Conservation (phyloP, 164 flowering plant genomes). For the Pachysandra terminalis region DNA sequence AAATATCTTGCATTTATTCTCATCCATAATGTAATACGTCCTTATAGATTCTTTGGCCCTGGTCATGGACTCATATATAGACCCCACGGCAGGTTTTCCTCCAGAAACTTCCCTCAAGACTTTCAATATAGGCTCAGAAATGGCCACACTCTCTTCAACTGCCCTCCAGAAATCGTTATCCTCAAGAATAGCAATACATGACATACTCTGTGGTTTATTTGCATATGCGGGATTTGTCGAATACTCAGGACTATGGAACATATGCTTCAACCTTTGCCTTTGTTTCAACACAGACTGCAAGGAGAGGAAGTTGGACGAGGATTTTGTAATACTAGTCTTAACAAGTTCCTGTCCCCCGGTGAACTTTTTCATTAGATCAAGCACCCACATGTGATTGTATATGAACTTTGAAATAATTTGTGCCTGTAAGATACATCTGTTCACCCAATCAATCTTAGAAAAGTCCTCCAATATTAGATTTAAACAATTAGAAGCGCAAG, state of each 20-base stretch:
- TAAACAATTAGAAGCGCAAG: slow-evolving; percentile 85
- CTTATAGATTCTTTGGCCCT: slow-evolving; percentile 87
- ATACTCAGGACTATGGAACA: slow-evolving; percentile 77
- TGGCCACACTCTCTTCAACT: slow-evolving; percentile 81
- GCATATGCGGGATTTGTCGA: slow-evolving; percentile 43
- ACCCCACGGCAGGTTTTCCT: slow-evolving; percentile 81
- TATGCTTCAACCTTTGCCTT: slow-evolving; percentile 57
- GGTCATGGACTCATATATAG: slow-evolving; percentile 77
- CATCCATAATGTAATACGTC: slow-evolving; percentile 95
- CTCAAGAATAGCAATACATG: slow-evolving; percentile 55
- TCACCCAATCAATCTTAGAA: slow-evolving; percentile 87
- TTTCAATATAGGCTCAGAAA: slow-evolving; percentile 81
- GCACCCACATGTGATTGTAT: slow-evolving; percentile 63
- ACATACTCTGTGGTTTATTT: slow-evolving; percentile 56
- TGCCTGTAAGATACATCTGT: slow-evolving; percentile 71
- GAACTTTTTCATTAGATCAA: slow-evolving; percentile 73
- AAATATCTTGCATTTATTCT: slow-evolving; percentile 78
- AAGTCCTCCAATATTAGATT: slow-evolving; percentile 82
- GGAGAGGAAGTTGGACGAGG: slow-evolving; percentile 70
- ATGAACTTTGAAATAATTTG: slow-evolving; percentile 73
- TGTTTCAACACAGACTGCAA: slow-evolving; percentile 73
- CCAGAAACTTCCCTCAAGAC: slow-evolving; percentile 85
- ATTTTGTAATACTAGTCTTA: slow-evolving; percentile 65
- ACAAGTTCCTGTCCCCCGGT: slow-evolving; percentile 81
- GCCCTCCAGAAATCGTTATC: slow-evolving; percentile 84